phyloP scores from a whole-genome alignment of 1,284 basidiomycete species.

The Rhodotorula sp. region DNA sequence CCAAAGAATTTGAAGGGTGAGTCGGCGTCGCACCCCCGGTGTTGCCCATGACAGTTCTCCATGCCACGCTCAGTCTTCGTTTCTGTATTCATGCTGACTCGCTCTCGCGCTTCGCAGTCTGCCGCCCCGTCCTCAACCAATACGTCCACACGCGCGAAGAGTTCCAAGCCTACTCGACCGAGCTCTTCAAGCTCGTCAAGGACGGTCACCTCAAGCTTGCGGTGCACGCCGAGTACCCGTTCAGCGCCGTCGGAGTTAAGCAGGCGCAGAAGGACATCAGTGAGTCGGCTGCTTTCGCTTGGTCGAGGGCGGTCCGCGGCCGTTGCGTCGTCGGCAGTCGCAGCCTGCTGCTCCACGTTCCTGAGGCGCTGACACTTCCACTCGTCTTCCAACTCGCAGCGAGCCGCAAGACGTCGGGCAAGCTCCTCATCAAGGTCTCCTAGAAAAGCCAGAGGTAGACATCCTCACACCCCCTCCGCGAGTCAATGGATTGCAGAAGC shows the following conservation, averaged over 20 bases:
- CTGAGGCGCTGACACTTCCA: too few relatives aligned
- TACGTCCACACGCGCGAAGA: conserved; percentile 69
- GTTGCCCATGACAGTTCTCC: conserved; percentile 7
- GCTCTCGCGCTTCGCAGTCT: conserved; percentile 30
- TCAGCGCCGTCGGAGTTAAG: conserved; percentile 73
- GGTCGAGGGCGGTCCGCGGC: too few relatives aligned
- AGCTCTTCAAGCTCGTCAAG: conserved; percentile 65
- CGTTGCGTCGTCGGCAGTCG: not conserved
- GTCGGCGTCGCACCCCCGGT: too few relatives aligned
- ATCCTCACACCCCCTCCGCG: too few relatives aligned
- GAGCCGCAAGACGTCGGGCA: conserved; percentile 75
- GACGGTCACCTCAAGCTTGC: conserved; percentile 66
- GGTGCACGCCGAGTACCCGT: conserved; percentile 67
- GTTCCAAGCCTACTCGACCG: conserved; percentile 61
- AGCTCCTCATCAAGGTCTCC: conserved; percentile 69
- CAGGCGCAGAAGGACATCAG: conserved; percentile 76
- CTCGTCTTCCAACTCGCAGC: conserved; percentile 34
- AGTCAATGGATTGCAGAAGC: too few relatives aligned
- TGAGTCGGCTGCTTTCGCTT: conserved; percentile 8
- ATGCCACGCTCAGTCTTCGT: not conserved
- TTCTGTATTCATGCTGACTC: too few relatives aligned
- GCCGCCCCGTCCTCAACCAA: conserved; percentile 50
- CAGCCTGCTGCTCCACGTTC: not conserved
- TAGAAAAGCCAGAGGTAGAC: not conserved
- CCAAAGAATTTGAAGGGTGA: conserved; percentile 72